phyloP scores from a whole-genome alignment of 2,329 filamentous ascomycete species.

The Trichoderma oligosporum region DNA sequence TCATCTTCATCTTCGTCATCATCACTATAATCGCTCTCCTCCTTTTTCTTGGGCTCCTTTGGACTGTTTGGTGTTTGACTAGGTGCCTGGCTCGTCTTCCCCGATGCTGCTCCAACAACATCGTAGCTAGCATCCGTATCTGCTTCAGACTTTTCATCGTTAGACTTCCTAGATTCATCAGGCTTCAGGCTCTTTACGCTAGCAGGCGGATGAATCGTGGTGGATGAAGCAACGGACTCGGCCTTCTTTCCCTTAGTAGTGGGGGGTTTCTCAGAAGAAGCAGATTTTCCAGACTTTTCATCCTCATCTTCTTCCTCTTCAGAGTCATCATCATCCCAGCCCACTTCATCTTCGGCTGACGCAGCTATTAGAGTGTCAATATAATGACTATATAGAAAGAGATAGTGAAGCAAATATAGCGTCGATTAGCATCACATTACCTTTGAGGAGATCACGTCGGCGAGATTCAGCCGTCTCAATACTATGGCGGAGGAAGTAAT shows the following conservation, averaged over 20 bases:
- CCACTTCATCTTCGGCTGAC: constrained; percentile 66
- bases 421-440: constrained; percentile 43
- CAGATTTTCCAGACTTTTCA: constrained; percentile 19
- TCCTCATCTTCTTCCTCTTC: constrained; percentile 45
- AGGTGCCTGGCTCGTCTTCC: constrained; percentile 73
- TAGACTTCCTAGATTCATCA: constrained; percentile 65
- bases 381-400: background rate
- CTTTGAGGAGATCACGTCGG: constrained; percentile 84
- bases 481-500: constrained; percentile 90
- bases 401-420: background rate
- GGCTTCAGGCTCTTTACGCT: constrained; percentile 53
- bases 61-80: constrained; percentile 78
- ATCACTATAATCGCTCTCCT: constrained; percentile 33
- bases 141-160: constrained; percentile 84
- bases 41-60: constrained; percentile 51
- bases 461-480: constrained; percentile 90
- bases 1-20: constrained; percentile 41
- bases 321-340: constrained; percentile 65
- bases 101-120: constrained; percentile 75
- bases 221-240: constrained; percentile 54
- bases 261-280: constrained; percentile 36
- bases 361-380: constrained; percentile 48
- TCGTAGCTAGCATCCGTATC: constrained; percentile 97
- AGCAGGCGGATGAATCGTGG: constrained; percentile 55
- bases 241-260: constrained; percentile 38